Percentiles rank a stretch among this genome's conserved stretches.
Evolutionary conservation across 495 filamentous ascomycete genomes (phyloP).

Genomic region (Trichoderma virens): DNA sequence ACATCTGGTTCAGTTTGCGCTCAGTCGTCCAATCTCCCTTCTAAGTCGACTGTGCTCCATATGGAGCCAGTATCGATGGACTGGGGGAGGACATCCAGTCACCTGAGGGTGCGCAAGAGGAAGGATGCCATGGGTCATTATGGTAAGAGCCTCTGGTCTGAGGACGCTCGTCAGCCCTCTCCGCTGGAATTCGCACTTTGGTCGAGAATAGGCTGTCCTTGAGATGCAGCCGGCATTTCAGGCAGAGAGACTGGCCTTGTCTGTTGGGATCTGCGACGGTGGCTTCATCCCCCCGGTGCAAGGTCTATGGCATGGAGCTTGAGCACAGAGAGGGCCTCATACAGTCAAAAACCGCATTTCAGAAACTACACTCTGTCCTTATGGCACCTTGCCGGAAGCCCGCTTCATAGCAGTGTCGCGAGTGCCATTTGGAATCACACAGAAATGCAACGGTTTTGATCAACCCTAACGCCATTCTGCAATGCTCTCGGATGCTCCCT

Average conservation of each 20-base stretch:
- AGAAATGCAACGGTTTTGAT: constrained; percentile 27
- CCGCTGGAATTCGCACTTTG: constrained; percentile 55
- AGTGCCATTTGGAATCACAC: constrained; percentile 29
- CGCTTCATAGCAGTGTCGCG: constrained; percentile 15
- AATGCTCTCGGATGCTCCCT: constrained; percentile 27
- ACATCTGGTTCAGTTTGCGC: constrained; percentile 48
- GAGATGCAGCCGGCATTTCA: constrained; percentile 26
- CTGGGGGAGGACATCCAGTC: constrained; percentile 39
- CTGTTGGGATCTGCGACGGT: constrained; percentile 21
- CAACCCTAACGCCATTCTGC: constrained; percentile 22
- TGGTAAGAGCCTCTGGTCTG: constrained; percentile 54
- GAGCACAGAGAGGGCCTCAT: constrained; percentile 33
- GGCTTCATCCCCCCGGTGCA: constrained; percentile 13
- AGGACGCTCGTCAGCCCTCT: constrained; percentile 54
- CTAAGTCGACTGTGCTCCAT: constrained; percentile 22
- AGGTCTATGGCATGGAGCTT: constrained; percentile 13
- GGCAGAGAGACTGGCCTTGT: constrained; percentile 29
- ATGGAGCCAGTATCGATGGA: constrained; percentile 26
- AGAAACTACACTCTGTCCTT: constrained; percentile 16
- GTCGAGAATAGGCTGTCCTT: constrained; percentile 40
- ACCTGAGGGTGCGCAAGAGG: constrained; percentile 30
- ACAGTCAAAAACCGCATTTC: constrained; percentile 29
- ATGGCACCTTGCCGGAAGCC: constrained; percentile 13
- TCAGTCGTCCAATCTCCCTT: constrained; percentile 35
- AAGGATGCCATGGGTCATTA: constrained; percentile 51